Evolutionary conservation across 2,329 filamentous ascomycete genomes (phyloP), one percentile per base, ranked within the genome.

Genomic region (Xylogone sp.): DNA sequence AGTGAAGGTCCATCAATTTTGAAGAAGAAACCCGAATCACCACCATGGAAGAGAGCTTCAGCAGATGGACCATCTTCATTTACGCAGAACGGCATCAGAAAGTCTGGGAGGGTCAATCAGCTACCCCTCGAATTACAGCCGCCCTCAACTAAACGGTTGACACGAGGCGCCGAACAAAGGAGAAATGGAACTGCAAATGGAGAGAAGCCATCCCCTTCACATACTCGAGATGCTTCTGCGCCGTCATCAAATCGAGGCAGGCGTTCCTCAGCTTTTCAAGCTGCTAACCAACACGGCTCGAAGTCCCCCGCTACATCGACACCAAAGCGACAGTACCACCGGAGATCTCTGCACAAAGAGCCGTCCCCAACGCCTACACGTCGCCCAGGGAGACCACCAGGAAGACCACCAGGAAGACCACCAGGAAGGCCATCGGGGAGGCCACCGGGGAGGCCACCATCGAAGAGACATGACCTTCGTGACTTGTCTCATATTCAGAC

Each of bases 1-100:
- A 74, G 72, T 56, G 74, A 78, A 9, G 65, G 67, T 56, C 78
- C 72, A 21, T 73, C 75, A 50, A 57, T 69, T 53, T 67, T 74
- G 55, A 69, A 75, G 55, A 63, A 69, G 63, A 75, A 85, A 71
- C 72, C 75, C 49, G 77, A 79, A 54, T 97, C 93, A 56, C 94
- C 94, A 58, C 94, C 94, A 20, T 99, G 94, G 94, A 97, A 94
- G 74, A 89, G 84, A 64, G 81, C 88, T 56, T 81, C 81, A 53
- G 90, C 88, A 42, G 88, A 96, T 22, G 94, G 94, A 0, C 94
- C 94, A 20, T 94, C 93, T 3, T 87, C 88, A 1, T 92, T 95
- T 66, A 81, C 87, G 44, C 82, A 79, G 72, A 88, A 79, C 80
- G 90, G 88, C 46, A 79, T 79, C 56, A 78, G 84, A 54, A 86